These are phyloP conservation scores for Arachis monticola DNA, from an alignment of 331 rosid species.

Conservation along the genomic window DNA sequence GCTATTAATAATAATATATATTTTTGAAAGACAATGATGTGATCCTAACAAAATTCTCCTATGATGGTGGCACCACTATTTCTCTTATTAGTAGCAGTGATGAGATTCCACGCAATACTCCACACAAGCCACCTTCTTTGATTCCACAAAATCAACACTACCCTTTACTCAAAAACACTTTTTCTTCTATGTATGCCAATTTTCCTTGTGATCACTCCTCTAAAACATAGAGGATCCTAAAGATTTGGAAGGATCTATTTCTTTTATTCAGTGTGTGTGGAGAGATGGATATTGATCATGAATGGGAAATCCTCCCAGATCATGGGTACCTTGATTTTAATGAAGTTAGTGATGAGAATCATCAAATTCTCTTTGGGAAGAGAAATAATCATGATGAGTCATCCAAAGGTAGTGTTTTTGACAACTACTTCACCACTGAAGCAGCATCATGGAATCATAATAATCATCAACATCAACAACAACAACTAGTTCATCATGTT, in stretches of 20 bases:
- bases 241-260: background rate
- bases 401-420: constrained; percentile 40
- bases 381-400: constrained; percentile 35
- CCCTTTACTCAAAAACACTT: constrained; percentile 26
- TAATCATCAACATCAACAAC: too few species aligned
- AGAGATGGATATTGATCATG: constrained; percentile 66
- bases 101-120: constrained; percentile 51
- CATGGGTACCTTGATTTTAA: constrained; percentile 57
- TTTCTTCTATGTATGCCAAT: background rate
- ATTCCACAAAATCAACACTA: constrained; percentile 39
- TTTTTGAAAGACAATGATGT: too few species aligned
- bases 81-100: background rate
- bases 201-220: constrained; percentile 26
- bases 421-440: constrained; percentile 54
- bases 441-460: constrained; percentile 34
- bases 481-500: constrained; percentile 33
- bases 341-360: constrained; percentile 49
- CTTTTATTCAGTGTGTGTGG: background rate
- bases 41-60: too few species aligned
- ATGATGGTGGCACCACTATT: constrained; percentile 19
- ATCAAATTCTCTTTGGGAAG: constrained; percentile 39
- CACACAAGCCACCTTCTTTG: constrained; percentile 58
- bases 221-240: constrained; percentile 13
- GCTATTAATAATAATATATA: too few species aligned
- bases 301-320: constrained; percentile 79